These are phyloP conservation scores for Furcasterigmium furcatum DNA, from an alignment of 2,329 filamentous ascomycete genomes.

Conservation along the genomic window DNA sequence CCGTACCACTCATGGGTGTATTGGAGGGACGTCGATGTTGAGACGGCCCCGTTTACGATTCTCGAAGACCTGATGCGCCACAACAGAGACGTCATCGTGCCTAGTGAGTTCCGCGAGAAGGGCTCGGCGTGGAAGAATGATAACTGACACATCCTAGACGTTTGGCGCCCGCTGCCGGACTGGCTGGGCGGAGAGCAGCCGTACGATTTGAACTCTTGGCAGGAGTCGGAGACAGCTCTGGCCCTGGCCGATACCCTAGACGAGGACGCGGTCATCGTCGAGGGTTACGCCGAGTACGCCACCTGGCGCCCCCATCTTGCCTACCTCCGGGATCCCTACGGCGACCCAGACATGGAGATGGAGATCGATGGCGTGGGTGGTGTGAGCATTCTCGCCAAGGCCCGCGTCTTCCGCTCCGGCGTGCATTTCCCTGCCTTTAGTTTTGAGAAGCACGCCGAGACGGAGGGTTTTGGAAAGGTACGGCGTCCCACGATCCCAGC, in stretches of 20 bases:
- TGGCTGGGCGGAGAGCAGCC: constrained; percentile 98
- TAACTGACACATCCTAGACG: constrained; percentile 55
- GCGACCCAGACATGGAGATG: constrained; percentile 99
- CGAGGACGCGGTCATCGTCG: constrained; percentile 97
- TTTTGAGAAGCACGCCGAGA: constrained; percentile 98
- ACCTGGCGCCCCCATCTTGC: constrained; percentile 97
- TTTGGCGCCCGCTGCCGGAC: constrained; percentile 97
- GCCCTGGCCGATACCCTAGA: constrained; percentile 92
- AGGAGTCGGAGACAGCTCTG: constrained; percentile 95
- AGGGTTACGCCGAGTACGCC: constrained; percentile 97
- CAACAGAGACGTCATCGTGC: constrained; percentile 97
- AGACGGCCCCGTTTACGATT: constrained; percentile 95
- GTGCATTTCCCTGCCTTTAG: constrained; percentile 98
- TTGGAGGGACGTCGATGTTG: constrained; percentile 97
- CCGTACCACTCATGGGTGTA: constrained; percentile 99
- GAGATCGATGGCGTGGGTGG: constrained; percentile 97
- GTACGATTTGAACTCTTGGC: constrained; percentile 98
- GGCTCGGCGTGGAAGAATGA: not conserved
- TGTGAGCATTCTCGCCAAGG: constrained; percentile 96
- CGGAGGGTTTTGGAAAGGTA: constrained; percentile 98
- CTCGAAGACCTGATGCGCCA: constrained; percentile 97
- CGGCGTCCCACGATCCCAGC: constrained; percentile 13
- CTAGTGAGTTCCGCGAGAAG: constrained; percentile 67
- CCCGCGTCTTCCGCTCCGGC: constrained; percentile 88
- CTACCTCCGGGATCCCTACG: constrained; percentile 93